These are phyloP conservation scores for Cyphellophora attinorum DNA, from an alignment of 2,329 filamentous ascomycete genomes.

Conservation along the genomic window DNA sequence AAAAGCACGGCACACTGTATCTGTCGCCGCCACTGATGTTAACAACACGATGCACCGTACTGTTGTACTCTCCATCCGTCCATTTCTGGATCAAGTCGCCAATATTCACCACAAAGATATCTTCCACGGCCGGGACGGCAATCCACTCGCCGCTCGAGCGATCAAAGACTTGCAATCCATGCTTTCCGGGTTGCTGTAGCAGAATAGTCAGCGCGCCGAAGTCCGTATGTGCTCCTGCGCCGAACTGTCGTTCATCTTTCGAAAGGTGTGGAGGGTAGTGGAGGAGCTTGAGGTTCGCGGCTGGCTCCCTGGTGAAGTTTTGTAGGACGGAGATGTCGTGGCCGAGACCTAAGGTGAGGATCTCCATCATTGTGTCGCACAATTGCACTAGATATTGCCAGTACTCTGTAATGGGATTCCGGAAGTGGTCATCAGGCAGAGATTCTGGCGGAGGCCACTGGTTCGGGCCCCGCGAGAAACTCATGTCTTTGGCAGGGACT, in stretches of 20 bases:
- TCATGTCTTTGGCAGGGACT: too few species aligned
- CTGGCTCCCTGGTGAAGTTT: conserved; percentile 34
- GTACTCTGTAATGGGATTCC: too few species aligned
- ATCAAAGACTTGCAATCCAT: conserved; percentile 47
- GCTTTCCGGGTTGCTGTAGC: too few species aligned
- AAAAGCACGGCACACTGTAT: conserved; percentile 50
- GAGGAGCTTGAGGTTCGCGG: conserved; percentile 36
- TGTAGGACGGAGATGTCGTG: conserved; percentile 27
- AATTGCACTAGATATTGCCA: too few species aligned
- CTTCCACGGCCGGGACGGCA: conserved; percentile 33
- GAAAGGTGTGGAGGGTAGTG: conserved; percentile 42
- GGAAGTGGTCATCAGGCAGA: too few species aligned
- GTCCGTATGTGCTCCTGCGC: conserved; percentile 40
- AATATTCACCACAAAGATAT: conserved; percentile 39
- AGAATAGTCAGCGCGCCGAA: conserved; percentile 49
- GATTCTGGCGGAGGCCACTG: too few species aligned
- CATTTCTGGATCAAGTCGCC: conserved; percentile 19
- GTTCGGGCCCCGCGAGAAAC: too few species aligned
- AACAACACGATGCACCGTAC: conserved; percentile 46
- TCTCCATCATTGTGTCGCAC: too few species aligned
- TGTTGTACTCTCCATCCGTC: conserved; percentile 45
- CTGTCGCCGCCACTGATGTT: conserved; percentile 42
- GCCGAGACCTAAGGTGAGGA: conserved; percentile 26
- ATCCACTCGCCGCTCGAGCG: conserved; percentile 35
- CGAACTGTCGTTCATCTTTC: too few species aligned